A percentile compares a stretch with the other conserved stretches of the same genome.
Conservation (phyloP, 768 basidiomycete species). For the Tephrocybe rancida region DNA sequence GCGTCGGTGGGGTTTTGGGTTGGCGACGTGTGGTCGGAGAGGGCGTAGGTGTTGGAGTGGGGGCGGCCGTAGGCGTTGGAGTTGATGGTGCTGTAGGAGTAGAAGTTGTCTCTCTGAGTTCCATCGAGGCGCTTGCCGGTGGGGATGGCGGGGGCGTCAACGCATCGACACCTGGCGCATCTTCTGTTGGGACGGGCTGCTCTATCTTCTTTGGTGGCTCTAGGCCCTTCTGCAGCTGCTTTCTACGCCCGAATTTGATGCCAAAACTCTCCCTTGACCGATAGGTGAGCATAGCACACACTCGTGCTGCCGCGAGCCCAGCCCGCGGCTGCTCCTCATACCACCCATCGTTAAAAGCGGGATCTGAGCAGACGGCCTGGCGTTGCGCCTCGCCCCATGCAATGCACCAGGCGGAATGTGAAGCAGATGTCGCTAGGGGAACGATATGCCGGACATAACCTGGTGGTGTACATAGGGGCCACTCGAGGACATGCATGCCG, state of each 20-base stretch:
- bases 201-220: not conserved
- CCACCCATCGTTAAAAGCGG: constrained; percentile 83
- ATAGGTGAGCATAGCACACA: constrained; percentile 94
- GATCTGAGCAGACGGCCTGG: constrained; percentile 95
- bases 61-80: not conserved
- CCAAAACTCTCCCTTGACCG: constrained; percentile 93
- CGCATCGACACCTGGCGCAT: not conserved
- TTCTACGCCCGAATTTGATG: constrained; percentile 83
- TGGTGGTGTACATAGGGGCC: constrained; percentile 81
- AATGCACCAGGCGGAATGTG: constrained; percentile 99
- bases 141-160: constrained; percentile 38
- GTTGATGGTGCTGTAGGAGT: constrained; percentile 4
- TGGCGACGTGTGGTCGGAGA: not conserved
- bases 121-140: constrained; percentile 22
- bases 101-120: not conserved
- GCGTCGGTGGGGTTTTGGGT: constrained; percentile 31
- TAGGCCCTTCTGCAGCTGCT: constrained; percentile 42
- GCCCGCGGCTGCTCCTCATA: constrained; percentile 75
- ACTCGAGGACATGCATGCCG: constrained; percentile 96
- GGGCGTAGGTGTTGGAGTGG: not conserved
- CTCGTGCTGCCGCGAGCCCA: constrained; percentile 90
- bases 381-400: constrained; percentile 98
- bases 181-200: not conserved
- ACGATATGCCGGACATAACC: constrained; percentile 83
- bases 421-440: constrained; percentile 90